Base-by-base conservation (phyloP, 1,139 yeast species). In the Candida albicans region DNA sequence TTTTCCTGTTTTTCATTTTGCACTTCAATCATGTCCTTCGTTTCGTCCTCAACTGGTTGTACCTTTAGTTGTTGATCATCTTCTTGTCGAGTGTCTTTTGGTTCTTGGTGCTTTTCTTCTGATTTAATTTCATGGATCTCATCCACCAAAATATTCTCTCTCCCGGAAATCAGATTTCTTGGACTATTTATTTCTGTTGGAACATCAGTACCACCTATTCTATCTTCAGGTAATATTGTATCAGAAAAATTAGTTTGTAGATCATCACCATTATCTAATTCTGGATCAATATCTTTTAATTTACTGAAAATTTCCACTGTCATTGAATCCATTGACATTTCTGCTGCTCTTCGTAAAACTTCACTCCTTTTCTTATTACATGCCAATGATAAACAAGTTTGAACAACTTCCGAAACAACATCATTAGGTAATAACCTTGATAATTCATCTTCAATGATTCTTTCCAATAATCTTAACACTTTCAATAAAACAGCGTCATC, bases 281-380 rank as follows among this genome's bases (percentile, higher is more conserved):
- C 82, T 1, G 87, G 84, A 53, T 80, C 83, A 35, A 87, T 71
- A 13, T 67, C 64, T 42, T 73, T 73, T 42, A 90, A 66, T 50
- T 81, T 81, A 27, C 73, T 65, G 61, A 91, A 93, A 8, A 91
- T 76, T 42, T 81, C 74, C 35, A 82, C 77, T 1, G 93, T 83
- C 42, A 90, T 82, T 5, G 83, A 72, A 33, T 78, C 72, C 77
- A 91, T 80, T 0, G 96, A 81, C 73, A 87, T 80, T 57, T 93
- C 98, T 0, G 98, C 98, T 1, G 95, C 87, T 49, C 86, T 79
- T 57, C 99, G 74, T 47, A 95, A 75, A 11, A 91, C 88, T 55
- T 93, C 98, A 49, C 95, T 86, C 61, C 98, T 78, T 59, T 91
- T 80, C 67, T 90, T 88, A 61, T 93, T 95, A 59, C 96, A 89